A percentile compares a stretch with the other conserved stretches of the same genome.
Conservation (phyloP, 495 filamentous ascomycete genomes). For the Aspergillus heteromorphus region DNA sequence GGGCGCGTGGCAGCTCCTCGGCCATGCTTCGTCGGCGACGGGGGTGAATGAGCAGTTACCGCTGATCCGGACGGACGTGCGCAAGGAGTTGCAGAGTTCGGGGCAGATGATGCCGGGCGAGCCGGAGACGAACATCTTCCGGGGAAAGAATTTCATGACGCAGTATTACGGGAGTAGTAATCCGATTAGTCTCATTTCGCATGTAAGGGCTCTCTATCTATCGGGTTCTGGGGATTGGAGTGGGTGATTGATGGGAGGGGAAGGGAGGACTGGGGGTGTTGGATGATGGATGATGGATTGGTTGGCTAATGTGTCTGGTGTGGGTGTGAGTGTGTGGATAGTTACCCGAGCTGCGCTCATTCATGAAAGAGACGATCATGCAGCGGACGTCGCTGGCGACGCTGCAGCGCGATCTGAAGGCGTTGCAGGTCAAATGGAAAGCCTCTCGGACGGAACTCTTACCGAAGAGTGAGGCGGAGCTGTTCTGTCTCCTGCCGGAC, state of each 20-base stretch:
- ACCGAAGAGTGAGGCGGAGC: slow-evolving; percentile 15
- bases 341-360: slow-evolving; percentile 33
- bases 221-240: not conserved
- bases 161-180: slow-evolving; percentile 41
- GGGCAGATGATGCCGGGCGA: not conserved
- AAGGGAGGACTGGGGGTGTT: too few species aligned
- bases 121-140: slow-evolving; percentile 29
- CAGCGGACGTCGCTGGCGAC: slow-evolving; percentile 21
- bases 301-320: not conserved
- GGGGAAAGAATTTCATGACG: slow-evolving; percentile 37
- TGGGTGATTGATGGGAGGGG: too few species aligned
- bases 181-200: slow-evolving; percentile 27
- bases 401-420: slow-evolving; percentile 30
- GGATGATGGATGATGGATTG: too few species aligned
- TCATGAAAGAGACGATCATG: slow-evolving; percentile 36
- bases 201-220: slow-evolving; percentile 23
- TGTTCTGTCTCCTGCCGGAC: slow-evolving; percentile 27
- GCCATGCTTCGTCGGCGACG: not conserved
- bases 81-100: not conserved
- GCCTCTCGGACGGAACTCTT: slow-evolving; percentile 9
- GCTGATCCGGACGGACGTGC: slow-evolving; percentile 4
- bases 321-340: slow-evolving; percentile 4
- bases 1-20: not conserved
- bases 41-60: slow-evolving; percentile 7
- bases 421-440: slow-evolving; percentile 25